Conservation (phyloP, 1,284 basidiomycete genomes). For the Trichosporon sp. region DNA sequence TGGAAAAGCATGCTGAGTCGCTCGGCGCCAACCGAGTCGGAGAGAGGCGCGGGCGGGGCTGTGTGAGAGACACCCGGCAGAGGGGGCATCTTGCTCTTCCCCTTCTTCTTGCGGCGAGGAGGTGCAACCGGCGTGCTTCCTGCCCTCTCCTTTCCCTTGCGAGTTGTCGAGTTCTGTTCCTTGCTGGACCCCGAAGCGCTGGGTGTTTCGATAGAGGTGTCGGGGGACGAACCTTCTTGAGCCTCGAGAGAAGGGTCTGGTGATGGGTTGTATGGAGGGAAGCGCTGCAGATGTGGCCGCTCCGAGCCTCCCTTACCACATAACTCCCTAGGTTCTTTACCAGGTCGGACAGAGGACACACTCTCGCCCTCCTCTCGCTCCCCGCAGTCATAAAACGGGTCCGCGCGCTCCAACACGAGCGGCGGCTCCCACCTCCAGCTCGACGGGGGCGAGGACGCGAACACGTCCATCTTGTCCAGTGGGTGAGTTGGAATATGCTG, state of each 20-base stretch:
- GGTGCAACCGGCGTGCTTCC: too few relatives aligned
- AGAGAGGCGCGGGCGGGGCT: neutral
- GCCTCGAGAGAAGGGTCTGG: neutral
- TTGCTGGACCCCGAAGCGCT: neutral
- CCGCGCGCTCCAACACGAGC: neutral
- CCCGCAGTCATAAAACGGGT: too few relatives aligned
- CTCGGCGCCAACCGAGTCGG: neutral
- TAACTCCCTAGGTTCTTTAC: too few relatives aligned
- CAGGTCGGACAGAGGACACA: too few relatives aligned
- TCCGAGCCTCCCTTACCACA: too few relatives aligned
- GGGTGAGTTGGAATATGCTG: neutral
- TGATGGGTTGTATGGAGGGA: neutral
- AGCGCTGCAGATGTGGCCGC: neutral
- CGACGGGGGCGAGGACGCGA: neutral
- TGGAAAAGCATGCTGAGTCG: neutral
- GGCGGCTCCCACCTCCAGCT: conserved; percentile 1
- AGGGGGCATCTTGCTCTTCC: neutral
- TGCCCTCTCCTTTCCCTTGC: too few relatives aligned
- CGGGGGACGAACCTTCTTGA: neutral
- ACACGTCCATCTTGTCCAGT: neutral
- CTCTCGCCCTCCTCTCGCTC: neutral
- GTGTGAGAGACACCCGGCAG: neutral
- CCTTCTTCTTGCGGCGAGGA: neutral
- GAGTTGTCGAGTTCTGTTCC: too few relatives aligned
- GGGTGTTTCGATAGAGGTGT: neutral